Conservation (phyloP, 2,329 filamentous ascomycete species). For the Bipolaris zeicola region DNA sequence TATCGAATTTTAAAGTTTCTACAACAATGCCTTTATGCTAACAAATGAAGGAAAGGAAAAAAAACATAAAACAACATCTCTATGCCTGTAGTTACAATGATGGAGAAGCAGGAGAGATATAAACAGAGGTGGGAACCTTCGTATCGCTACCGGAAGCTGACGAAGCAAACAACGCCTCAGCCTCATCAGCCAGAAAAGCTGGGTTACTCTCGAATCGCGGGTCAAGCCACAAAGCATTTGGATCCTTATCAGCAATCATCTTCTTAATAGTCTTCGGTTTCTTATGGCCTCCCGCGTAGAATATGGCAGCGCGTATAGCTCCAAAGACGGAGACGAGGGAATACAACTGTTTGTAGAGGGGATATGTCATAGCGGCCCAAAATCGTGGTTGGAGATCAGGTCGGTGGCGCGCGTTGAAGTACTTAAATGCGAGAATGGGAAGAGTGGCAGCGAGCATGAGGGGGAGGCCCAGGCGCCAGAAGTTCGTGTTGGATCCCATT, state of each 20-base stretch:
- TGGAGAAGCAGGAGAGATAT: neutral
- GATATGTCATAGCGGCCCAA: slow-evolving; percentile 20
- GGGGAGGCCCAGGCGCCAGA: slow-evolving; percentile 16
- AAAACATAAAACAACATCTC: too few relatives aligned
- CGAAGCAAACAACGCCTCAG: slow-evolving; percentile 1
- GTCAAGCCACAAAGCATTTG: slow-evolving; percentile 24
- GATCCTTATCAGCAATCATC: slow-evolving; percentile 22
- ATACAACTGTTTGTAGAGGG: slow-evolving; percentile 25
- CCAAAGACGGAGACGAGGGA: slow-evolving; percentile 20
- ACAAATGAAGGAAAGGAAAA: neutral
- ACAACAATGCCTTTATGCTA: neutral
- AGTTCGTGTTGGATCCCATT: slow-evolving; percentile 16
- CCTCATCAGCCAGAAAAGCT: slow-evolving; percentile 22
- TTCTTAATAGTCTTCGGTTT: slow-evolving; percentile 18
- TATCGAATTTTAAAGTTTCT: neutral
- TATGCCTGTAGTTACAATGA: neutral
- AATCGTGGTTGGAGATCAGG: slow-evolving; percentile 21
- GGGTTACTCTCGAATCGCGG: slow-evolving; percentile 20
- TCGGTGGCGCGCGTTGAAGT: slow-evolving; percentile 18
- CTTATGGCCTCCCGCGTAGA: slow-evolving; percentile 21
- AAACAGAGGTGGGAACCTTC: neutral
- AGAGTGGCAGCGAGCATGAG: slow-evolving; percentile 21
- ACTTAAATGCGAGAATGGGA: slow-evolving; percentile 20
- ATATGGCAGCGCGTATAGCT: slow-evolving; percentile 17
- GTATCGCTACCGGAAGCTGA: neutral